A percentile compares a stretch with the other conserved stretches of the same genome.
phyloP scores from a whole-genome alignment of 257 asterid genomes.

The Capsicum baccatum region DNA sequence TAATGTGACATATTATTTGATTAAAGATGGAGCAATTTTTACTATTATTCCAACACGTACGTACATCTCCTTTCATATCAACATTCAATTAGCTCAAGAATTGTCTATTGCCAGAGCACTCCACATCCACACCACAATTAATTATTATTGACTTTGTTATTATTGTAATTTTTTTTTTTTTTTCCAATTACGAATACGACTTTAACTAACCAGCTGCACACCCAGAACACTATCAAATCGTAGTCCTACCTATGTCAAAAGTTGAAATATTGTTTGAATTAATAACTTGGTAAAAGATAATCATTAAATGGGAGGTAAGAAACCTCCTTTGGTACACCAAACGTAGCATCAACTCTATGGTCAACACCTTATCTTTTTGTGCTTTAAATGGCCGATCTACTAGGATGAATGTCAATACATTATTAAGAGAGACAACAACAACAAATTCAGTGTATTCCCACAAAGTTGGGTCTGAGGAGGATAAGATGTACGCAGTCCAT shows the following conservation, averaged over 20 bases:
- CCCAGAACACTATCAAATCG: background rate
- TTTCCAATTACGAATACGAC: background rate
- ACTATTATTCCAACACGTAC: background rate
- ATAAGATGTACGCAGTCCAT: no score
- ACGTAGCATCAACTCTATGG: slow-evolving; percentile 13
- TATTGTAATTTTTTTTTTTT: background rate
- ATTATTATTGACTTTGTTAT: background rate
- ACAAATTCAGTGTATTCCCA: no score
- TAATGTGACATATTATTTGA: background rate
- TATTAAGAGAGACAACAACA: background rate
- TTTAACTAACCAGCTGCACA: background rate
- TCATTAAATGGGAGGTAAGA: slow-evolving; percentile 21
- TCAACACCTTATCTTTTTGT: slow-evolving; percentile 12
- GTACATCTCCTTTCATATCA: no score
- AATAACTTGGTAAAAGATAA: slow-evolving; percentile 23
- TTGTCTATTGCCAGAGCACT: background rate
- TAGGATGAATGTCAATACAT: background rate
- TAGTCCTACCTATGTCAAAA: background rate
- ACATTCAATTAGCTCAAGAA: no score
- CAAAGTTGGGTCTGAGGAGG: no score
- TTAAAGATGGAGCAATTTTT: background rate
- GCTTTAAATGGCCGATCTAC: background rate
- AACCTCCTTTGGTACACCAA: background rate
- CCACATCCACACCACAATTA: background rate
- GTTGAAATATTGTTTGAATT: background rate